Evolutionary conservation across 495 filamentous ascomycete species (phyloP), one percentile per base, ranked within the genome.

Genomic region (Xylona heveae): DNA sequence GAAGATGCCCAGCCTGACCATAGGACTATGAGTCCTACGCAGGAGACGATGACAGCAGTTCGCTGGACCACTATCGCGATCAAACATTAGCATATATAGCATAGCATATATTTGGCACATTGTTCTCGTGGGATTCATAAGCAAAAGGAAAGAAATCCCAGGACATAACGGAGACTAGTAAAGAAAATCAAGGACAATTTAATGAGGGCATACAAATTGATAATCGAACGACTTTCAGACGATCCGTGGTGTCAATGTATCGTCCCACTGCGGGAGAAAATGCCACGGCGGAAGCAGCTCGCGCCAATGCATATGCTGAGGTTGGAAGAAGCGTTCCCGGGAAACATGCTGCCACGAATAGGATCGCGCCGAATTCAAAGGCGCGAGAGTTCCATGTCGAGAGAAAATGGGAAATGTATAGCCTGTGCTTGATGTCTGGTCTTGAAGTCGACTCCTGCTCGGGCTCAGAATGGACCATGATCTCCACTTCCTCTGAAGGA

Each of bases 321-420:
- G 31, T 6, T 8, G 31, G 24, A 23, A 37, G 14, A 7, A 39
- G 31, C 14, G 25, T 43, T 17, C 34, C 23, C 24, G 37, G 33
- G 31, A 37, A 40, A 31, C 67, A 60, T 1, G 56, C 39, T 1
- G 72, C 71, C 13, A 74, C 58, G 47, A 67, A 76, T 8, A 72
- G 50, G 5, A 73, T 65, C 1, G 66, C 64, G 10, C 56, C 70
- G 33, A 72, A 71, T 41, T 78, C 73, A 48, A 76, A 79, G 30
- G 65, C 50, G 26, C 74, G 60, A 2, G 71, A 68, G 40, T 78
- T 79, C 73, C 71, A 79, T 31, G 72, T 65, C 4, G 71, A 77
- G 1, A 78, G 56, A 34, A 64, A 59, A 44, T 78, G 73, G 0
- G 71, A 69, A 14, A 55, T 49, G 37, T 72, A 72, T 0, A 66